Percentiles rank a stretch among this genome's conserved stretches.
Conservation (phyloP, 805 yeast genomes). For the Wickerhamiella nectarea region DNA sequence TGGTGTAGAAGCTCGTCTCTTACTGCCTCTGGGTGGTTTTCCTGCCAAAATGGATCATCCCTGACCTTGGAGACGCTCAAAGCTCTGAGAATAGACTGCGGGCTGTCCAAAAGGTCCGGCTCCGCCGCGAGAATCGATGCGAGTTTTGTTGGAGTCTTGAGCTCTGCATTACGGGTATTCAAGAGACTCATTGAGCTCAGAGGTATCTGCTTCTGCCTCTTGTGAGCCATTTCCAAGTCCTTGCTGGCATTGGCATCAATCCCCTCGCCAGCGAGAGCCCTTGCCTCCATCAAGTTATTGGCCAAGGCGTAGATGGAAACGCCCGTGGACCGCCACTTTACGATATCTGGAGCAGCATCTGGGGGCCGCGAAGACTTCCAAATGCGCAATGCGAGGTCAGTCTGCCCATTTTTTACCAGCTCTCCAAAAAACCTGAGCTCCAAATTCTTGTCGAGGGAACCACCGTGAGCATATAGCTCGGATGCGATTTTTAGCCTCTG, state of each 20-base stretch:
- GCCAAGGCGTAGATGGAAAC: neutral
- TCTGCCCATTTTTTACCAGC: neutral
- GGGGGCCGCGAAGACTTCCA: neutral
- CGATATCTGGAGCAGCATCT: neutral
- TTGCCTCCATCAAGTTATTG: neutral
- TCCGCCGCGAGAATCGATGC: neutral
- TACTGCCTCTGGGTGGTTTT: neutral
- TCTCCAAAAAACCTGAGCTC: neutral
- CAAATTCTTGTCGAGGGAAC: neutral
- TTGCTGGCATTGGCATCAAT: neutral
- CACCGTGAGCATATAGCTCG: neutral
- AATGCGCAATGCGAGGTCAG: neutral
- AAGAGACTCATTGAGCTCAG: neutral
- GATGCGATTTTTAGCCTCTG: neutral
- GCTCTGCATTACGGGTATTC: neutral
- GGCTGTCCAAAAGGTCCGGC: neutral
- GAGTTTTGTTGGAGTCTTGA: neutral
- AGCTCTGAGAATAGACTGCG: neutral
- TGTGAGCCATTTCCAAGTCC: neutral
- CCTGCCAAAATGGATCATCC: neutral
- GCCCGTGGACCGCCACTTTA: neutral
- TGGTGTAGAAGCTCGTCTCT: neutral
- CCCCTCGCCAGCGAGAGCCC: neutral
- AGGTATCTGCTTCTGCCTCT: neutral
- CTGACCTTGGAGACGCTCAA: neutral